These are phyloP conservation scores for Pontederia paniculata DNA, from an alignment of 176 grass and related monocot species.

Conservation along the genomic window DNA sequence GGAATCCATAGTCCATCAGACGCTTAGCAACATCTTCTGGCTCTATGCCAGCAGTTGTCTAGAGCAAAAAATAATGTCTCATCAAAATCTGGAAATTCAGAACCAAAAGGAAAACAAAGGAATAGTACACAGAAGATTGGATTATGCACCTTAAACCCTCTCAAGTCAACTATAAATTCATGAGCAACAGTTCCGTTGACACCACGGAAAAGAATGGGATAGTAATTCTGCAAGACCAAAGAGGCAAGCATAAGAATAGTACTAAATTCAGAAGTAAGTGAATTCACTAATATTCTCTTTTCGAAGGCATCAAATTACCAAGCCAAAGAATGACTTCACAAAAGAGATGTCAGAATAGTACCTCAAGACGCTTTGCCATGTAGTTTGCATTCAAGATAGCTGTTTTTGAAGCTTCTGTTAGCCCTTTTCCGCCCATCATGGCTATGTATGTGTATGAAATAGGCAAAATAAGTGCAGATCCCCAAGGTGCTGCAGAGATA, in stretches of 20 bases:
- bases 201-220: constrained; percentile 88
- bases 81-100: constrained; percentile 4
- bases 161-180: constrained; percentile 87
- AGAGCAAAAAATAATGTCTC: constrained; percentile 8
- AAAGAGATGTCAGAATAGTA: constrained; percentile 12
- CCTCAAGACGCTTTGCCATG: constrained; percentile 97
- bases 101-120: background rate
- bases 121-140: background rate
- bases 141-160: constrained; percentile 81
- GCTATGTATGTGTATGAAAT: constrained; percentile 99
- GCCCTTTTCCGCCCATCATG: constrained; percentile 95
- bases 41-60: constrained; percentile 92
- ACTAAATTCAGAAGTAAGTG: background rate
- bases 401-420: constrained; percentile 94
- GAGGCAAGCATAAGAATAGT: background rate
- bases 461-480: constrained; percentile 96
- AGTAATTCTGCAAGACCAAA: constrained; percentile 63
- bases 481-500: constrained; percentile 95
- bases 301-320: background rate
- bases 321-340: background rate
- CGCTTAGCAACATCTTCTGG: constrained; percentile 93
- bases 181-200: constrained; percentile 93
- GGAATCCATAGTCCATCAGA: constrained; percentile 95
- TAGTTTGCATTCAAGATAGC: constrained; percentile 97
- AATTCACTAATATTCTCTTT: background rate